phyloP scores from a whole-genome alignment of 352 stramenopile genomes.

The Halophytophthora polymorphica region DNA sequence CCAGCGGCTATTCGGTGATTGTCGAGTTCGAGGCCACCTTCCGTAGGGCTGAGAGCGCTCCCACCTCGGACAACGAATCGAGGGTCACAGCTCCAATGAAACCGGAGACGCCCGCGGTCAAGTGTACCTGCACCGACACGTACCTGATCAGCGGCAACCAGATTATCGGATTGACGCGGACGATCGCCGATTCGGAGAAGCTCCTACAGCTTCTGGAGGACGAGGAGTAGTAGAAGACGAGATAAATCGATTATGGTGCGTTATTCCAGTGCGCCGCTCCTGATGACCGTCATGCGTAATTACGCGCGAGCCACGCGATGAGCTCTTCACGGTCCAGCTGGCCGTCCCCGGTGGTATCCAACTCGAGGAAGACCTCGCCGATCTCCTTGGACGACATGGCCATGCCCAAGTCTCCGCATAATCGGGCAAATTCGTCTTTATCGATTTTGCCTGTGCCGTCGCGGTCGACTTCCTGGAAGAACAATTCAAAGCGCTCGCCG shows the following conservation, averaged over 20 bases:
- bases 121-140: slow-evolving; percentile 69
- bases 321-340: slow-evolving; percentile 61
- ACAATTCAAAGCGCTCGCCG: slow-evolving; percentile 59
- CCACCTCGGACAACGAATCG: slow-evolving; percentile 21
- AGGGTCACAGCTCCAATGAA: neutral
- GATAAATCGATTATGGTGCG: slow-evolving; percentile 14
- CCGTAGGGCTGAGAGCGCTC: slow-evolving; percentile 31
- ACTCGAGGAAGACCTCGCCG: slow-evolving; percentile 46
- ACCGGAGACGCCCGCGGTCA: slow-evolving; percentile 29
- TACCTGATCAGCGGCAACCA: slow-evolving; percentile 71
- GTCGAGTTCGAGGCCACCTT: slow-evolving; percentile 75
- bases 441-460: slow-evolving; percentile 61
- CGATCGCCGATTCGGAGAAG: slow-evolving; percentile 79
- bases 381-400: slow-evolving; percentile 57
- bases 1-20: slow-evolving; percentile 73
- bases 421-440: slow-evolving; percentile 53
- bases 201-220: slow-evolving; percentile 60
- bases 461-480: slow-evolving; percentile 61
- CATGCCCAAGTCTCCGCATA: slow-evolving; percentile 72
- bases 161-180: slow-evolving; percentile 75
- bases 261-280: slow-evolving; percentile 5
- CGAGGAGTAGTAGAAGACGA: slow-evolving; percentile 38
- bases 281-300: slow-evolving; percentile 25
- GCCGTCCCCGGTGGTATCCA: slow-evolving; percentile 61
- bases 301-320: slow-evolving; percentile 50